Evolutionary conservation across 2,329 filamentous ascomycete species (phyloP).

Genomic region (Pyricularia grisea): DNA sequence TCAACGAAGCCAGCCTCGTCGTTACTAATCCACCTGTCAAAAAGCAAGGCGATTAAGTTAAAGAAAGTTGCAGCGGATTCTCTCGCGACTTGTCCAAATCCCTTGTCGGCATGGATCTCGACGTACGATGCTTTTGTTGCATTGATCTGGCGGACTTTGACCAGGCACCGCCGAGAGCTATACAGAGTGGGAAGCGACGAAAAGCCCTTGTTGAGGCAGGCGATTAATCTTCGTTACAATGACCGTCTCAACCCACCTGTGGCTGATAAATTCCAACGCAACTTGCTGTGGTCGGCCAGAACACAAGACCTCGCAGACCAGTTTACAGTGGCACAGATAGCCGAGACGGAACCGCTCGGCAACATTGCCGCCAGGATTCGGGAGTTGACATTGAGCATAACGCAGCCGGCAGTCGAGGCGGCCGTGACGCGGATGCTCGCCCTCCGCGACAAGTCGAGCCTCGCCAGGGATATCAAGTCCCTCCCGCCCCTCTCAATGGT

Average conservation of each 20-base stretch:
- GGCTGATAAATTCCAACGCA: background rate
- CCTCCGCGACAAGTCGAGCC: background rate
- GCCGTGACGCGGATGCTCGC: background rate
- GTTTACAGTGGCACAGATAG: background rate
- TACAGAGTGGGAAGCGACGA: background rate
- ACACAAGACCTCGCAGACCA: background rate
- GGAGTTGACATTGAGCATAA: background rate
- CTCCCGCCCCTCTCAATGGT: background rate
- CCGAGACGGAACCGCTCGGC: background rate
- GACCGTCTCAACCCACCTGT: background rate
- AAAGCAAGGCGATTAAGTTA: background rate
- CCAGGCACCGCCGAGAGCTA: background rate
- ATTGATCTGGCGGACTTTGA: background rate
- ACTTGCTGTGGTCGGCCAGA: background rate
- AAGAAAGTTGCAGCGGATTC: background rate
- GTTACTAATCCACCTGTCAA: background rate
- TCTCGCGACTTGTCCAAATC: background rate
- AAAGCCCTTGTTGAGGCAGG: background rate
- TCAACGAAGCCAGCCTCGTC: background rate
- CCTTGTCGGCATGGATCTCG: background rate
- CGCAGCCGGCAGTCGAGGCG: background rate
- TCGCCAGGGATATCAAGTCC: background rate
- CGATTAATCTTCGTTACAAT: background rate
- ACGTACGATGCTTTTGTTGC: background rate
- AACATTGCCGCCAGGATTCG: background rate